Conservation (phyloP, 2,329 filamentous ascomycete genomes). For the Cladosporium sp. region DNA sequence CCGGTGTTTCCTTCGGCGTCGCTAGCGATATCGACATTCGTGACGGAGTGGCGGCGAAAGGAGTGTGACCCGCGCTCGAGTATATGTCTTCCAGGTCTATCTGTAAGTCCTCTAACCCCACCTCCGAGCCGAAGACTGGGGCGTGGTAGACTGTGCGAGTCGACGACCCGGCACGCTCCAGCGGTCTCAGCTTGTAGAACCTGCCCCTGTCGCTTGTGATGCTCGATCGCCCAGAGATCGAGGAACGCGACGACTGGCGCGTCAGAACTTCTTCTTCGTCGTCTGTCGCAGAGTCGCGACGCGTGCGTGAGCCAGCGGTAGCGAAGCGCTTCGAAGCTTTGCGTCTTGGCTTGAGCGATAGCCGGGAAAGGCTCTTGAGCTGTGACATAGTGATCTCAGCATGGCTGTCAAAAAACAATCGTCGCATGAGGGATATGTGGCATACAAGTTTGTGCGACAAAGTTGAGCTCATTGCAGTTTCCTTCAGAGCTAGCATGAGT, state of each 20-base stretch:
- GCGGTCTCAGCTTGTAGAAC: conserved; percentile 4
- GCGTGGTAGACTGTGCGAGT: conserved; percentile 15
- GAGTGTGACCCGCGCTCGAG: conserved; percentile 13
- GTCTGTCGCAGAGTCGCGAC: conserved; percentile 1
- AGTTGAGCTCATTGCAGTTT: neutral
- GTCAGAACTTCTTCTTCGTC: neutral
- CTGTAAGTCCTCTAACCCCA: neutral
- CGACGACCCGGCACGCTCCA: conserved; percentile 13
- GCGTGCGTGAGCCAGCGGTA: conserved; percentile 17
- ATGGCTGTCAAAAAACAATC: neutral
- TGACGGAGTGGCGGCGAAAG: conserved; percentile 1
- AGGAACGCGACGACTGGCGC: neutral
- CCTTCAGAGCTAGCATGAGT: neutral
- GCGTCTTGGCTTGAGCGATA: neutral
- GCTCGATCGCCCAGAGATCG: neutral
- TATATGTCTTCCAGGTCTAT: conserved; percentile 6
- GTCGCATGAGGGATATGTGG: neutral
- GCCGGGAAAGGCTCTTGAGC: conserved; percentile 17
- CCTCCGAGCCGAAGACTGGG: neutral
- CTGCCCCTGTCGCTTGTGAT: neutral
- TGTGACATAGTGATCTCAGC: neutral
- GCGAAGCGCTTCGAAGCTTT: conserved; percentile 1
- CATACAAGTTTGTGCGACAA: neutral
- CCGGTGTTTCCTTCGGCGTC: conserved; percentile 9
- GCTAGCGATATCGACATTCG: neutral